phyloP scores from a whole-genome alignment of 1,284 basidiomycete species.

The Stygiomarasmius scandens region DNA sequence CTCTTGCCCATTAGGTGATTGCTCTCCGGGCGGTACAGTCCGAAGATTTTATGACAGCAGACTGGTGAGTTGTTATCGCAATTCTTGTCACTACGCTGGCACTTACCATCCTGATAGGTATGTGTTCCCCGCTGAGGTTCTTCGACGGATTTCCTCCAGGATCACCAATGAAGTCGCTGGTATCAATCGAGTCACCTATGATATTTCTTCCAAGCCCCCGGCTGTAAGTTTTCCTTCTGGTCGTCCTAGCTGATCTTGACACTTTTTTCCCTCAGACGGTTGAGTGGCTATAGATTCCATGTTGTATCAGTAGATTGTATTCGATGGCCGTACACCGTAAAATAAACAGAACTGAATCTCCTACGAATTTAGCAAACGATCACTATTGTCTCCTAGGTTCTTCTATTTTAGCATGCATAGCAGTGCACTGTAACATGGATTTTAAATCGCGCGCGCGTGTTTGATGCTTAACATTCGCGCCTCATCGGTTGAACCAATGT shows the following conservation, averaged over 20 bases:
- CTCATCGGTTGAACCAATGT: no score
- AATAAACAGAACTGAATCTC: no score
- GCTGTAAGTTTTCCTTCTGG: conserved; percentile 54
- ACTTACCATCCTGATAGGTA: conserved; percentile 55
- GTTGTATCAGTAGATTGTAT: no score
- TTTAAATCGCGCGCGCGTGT: no score
- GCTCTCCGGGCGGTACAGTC: conserved; percentile 89
- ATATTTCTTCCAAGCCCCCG: conserved; percentile 97
- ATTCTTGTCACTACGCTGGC: not conserved
- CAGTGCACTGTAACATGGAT: no score
- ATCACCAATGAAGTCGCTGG: conserved; percentile 98
- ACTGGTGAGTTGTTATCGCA: conserved; percentile 63
- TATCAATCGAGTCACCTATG: conserved; percentile 93
- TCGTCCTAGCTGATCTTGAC: not conserved
- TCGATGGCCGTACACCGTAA: no score
- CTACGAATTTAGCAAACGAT: no score
- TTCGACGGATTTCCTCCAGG: conserved; percentile 91
- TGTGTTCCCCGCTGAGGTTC: conserved; percentile 91
- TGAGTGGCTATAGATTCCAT: conserved; percentile 16
- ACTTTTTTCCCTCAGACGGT: conserved; percentile 12
- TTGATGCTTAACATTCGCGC: no score
- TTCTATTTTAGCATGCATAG: no score
- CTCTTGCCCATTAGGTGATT: conserved; percentile 61
- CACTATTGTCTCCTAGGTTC: no score
- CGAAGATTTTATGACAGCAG: conserved; percentile 98